These are phyloP conservation scores for Botryosphaeria dothidea DNA, from an alignment of 2,329 filamentous ascomycete genomes.

Conservation along the genomic window DNA sequence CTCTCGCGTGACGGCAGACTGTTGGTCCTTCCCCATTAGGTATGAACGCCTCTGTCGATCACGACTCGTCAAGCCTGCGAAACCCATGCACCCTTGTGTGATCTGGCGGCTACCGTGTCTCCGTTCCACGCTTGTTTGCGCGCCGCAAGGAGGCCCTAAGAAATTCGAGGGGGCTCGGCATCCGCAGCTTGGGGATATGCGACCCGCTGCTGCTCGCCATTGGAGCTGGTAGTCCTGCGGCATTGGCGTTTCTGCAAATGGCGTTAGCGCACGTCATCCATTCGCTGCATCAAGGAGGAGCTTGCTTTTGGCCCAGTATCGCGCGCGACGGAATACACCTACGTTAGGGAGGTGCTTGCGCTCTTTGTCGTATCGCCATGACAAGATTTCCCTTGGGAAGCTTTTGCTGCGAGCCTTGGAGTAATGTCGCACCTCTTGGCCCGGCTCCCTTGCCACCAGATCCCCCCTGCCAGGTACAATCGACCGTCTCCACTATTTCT, in stretches of 20 bases:
- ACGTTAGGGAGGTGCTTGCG: not conserved
- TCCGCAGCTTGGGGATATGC: not conserved
- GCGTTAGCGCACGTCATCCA: conserved; percentile 2
- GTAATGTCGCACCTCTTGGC: not conserved
- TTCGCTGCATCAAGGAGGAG: not conserved
- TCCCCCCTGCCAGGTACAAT: not conserved
- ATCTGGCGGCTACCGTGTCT: conserved; percentile 9
- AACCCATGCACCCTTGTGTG: not conserved
- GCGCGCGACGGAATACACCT: not conserved
- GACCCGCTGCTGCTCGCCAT: not conserved
- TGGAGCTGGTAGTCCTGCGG: not conserved
- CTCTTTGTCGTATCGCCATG: not conserved
- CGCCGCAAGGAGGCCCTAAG: conserved; percentile 1
- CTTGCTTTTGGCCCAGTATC: not conserved
- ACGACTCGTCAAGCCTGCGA: not conserved
- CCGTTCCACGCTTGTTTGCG: not conserved
- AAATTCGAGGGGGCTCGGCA: conserved; percentile 10
- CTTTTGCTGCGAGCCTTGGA: not conserved
- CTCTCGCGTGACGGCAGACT: conserved; percentile 2
- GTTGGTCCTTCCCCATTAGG: conserved; percentile 12
- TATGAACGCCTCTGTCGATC: not conserved
- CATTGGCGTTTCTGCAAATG: not conserved
- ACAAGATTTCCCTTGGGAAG: not conserved
- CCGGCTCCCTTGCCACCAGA: not conserved
- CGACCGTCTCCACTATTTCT: not conserved